Base-by-base conservation (phyloP, 176 grass and related monocot species). In the Rhynchospora breviuscula region DNA sequence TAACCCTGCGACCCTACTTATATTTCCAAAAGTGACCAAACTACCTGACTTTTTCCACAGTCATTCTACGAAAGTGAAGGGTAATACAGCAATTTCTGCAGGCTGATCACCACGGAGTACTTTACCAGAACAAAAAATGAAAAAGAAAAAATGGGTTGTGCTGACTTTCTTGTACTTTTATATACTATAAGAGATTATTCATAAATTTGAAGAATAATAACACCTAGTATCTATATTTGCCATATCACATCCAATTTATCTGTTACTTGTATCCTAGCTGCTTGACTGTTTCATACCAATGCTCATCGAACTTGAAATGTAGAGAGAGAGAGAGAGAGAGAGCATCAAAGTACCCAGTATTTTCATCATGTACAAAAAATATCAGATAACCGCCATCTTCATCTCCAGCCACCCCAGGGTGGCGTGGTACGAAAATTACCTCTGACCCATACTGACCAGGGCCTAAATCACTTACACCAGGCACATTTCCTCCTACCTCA, bases 301-400 rank as follows among this genome's bases (percentile, higher is more conserved):
- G 47, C 9, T 49, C n/a, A n/a, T 72, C 21, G 11, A 46, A 72
- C 3, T 12, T 48, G n/a, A 49, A 23, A 19, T 5, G 45, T 43
- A 33, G 43, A 84, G 26, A 75, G 7, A 54, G 19, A n/a, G 68
- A 26, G 53, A 18, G 74, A 23, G 79, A 59, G n/a, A 8, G 51
- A 84, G 76, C 51, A 29, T 60, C 33, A 21, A 46, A 72, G 23
- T 97, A 95, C 95, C 95, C 89, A 64, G 92, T 91, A 66, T 95
- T 95, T 84, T 98, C 92, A 13, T 98, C 86, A 19, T 95, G 92
- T 11, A 93, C 95, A 80, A 95, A 95, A 84, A 90, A 91, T 83
- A 95, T 95, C 82, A 98, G 80, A 75, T 90, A 95, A 33, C 95
- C 92, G 71, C 95, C 92, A 67, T 93, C 95, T 80, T 98, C 95